Evolutionary conservation across 192 early-diverging fungal genomes (phyloP).

Genomic region (Entomortierella parvispora): DNA sequence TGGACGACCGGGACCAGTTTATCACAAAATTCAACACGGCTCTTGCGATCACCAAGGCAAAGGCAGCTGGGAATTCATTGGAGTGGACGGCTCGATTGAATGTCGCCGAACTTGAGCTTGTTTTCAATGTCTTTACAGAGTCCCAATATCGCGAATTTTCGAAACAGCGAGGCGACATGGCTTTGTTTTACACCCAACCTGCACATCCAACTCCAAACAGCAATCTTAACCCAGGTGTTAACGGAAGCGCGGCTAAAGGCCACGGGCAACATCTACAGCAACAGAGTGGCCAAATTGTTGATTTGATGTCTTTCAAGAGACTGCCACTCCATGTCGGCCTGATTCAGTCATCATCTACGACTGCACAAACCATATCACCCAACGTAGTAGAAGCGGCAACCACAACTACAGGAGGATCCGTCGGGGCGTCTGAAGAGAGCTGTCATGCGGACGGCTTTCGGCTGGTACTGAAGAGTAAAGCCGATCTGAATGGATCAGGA

Average conservation of each 20-base stretch:
- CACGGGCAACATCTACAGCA: not conserved
- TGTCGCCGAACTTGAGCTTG: conserved; percentile 24
- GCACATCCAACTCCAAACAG: no score
- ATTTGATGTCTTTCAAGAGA: conserved; percentile 21
- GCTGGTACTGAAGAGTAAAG: conserved; percentile 15
- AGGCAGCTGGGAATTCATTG: not conserved
- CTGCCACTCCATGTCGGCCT: conserved; percentile 25
- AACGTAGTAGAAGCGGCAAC: no score
- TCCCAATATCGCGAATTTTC: conserved; percentile 17
- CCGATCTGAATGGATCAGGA: conserved; percentile 16
- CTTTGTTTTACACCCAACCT: conserved; percentile 15
- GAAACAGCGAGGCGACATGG: conserved; percentile 16
- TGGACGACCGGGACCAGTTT: conserved; percentile 24
- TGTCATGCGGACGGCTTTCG: no score
- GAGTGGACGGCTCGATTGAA: conserved; percentile 15
- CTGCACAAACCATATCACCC: no score
- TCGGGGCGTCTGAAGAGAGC: not conserved
- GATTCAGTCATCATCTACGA: conserved; percentile 14
- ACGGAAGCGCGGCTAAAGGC: no score
- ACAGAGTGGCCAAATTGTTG: not conserved
- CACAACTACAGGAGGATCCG: no score
- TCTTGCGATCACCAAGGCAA: conserved; percentile 17
- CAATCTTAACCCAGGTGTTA: no score
- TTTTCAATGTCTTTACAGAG: conserved; percentile 40
- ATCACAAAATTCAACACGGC: conserved; percentile 32